phyloP scores from a whole-genome alignment of 2,329 filamentous ascomycete species.

The Bipolaris cookei region DNA sequence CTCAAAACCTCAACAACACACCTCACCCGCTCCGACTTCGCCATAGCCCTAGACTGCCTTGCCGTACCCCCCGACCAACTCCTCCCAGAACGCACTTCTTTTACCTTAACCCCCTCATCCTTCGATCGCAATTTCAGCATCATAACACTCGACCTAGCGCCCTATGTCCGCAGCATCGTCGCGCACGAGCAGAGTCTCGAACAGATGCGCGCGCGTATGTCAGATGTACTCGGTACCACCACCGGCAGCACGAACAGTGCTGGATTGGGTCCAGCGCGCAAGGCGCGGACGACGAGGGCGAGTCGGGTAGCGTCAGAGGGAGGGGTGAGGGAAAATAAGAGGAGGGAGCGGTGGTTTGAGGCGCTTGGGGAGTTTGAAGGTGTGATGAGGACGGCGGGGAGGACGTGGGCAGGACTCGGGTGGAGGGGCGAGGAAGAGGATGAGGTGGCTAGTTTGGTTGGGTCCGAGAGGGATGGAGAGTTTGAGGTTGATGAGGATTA shows the following conservation, averaged over 20 bases:
- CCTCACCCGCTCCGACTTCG: constrained; percentile 51
- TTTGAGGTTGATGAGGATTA: constrained; percentile 14
- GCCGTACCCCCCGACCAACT: constrained; percentile 46
- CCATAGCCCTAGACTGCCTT: constrained; percentile 60
- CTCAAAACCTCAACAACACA: constrained; percentile 19
- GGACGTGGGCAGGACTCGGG: constrained; percentile 49
- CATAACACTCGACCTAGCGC: constrained; percentile 79
- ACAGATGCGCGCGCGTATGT: constrained; percentile 67
- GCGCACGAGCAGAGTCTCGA: constrained; percentile 75
- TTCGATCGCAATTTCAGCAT: constrained; percentile 74
- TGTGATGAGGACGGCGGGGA: constrained; percentile 67
- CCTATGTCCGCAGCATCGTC: constrained; percentile 87
- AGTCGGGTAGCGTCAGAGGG: constrained; percentile 80
- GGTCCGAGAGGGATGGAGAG: constrained; percentile 10
- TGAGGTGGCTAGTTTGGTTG: constrained; percentile 7
- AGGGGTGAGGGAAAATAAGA: constrained; percentile 68
- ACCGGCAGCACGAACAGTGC: no score
- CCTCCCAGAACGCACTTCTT: constrained; percentile 38
- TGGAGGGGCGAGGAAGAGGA: constrained; percentile 14
- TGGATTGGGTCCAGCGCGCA: background rate
- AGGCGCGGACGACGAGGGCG: constrained; percentile 68
- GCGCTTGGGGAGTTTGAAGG: constrained; percentile 64
- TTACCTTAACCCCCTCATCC: constrained; percentile 69
- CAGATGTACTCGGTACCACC: background rate
- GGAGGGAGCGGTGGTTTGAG: constrained; percentile 75